A percentile compares a stretch with the other conserved stretches of the same genome.
These are phyloP conservation scores for Circinella umbellata DNA, from an alignment of 371 early-diverging fungal species.

Conservation along the genomic window DNA sequence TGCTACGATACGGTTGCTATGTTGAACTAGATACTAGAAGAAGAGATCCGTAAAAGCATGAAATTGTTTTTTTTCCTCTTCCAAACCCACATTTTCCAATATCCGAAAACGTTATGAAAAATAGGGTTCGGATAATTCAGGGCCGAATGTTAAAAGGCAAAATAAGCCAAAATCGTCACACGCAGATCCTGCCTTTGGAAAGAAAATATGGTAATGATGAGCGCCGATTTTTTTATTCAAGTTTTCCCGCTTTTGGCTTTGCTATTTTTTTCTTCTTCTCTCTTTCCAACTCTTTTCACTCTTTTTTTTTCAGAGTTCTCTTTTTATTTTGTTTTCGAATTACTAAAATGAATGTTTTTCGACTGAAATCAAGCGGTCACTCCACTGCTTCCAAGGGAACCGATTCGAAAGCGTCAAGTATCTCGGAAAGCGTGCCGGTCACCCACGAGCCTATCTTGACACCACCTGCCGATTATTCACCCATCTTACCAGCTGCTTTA, in stretches of 20 bases:
- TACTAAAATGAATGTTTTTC: conserved; percentile 28
- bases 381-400: conserved; percentile 10
- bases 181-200: conserved; percentile 2
- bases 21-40: too few species aligned
- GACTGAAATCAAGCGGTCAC: conserved; percentile 23
- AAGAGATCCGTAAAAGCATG: neutral
- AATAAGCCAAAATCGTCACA: neutral
- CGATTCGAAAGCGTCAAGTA: conserved; percentile 1
- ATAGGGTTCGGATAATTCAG: conserved; percentile 5
- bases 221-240: neutral
- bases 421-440: conserved; percentile 33
- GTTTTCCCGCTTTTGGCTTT: neutral
- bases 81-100: neutral
- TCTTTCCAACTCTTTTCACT: neutral
- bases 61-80: neutral
- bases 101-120: neutral
- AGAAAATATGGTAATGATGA: neutral
- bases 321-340: neutral
- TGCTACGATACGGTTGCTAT: too few species aligned
- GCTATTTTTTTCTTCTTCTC: neutral
- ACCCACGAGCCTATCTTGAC: conserved; percentile 42
- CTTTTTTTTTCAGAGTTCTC: conserved; percentile 2
- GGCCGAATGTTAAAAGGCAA: neutral
- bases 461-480: conserved; percentile 29
- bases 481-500: conserved; percentile 35